Base-by-base conservation (phyloP, 1,139 yeast species). In the Yarrowia galli region DNA sequence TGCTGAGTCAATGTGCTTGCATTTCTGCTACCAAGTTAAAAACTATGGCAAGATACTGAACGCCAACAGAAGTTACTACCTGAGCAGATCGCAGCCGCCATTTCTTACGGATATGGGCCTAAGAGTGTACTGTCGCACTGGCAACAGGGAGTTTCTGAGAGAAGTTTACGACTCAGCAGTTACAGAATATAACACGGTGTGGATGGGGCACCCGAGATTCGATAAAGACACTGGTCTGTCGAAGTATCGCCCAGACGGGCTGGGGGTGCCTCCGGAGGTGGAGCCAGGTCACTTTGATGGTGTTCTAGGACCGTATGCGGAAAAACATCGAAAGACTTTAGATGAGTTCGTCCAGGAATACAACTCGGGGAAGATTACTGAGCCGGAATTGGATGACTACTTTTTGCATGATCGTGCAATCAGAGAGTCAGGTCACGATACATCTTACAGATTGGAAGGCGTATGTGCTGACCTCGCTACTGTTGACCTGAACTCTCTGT, bases 11-110 rank as follows among this genome's bases (percentile, higher is more conserved):
- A 92, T 95, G 96, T 92, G 95, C 13, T 95, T 90, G 75, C 93
- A 95, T 78, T 93, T 92, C 76, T 88, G 92, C 69, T 95, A 89
- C 78, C 98, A 96, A 76, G 92, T 95, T 74, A 82, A 87, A 65
- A 88, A 95, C 76, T 95, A 95, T 77, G 97, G 98, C 63, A 93
- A 92, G 80, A 90, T 95, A 67, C 83, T 95, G 73, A 96, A 96
- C 78, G 99, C 99, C 22, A 96, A 95, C 78, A 84, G 99, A 75
- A 87, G 96, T 0, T 95, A 96, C 79, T 96, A 92, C 75, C 81
- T 95, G 69, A 89, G 96, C 69, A 85, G 99, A 73, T 91, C 98
- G 0, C 99, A 96, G 78, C 99, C 99, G 1, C 99, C 99, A n/a
- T 93, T 95, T 75, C 81, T 96, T 71, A 95, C 98, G 0, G 99